A percentile compares a stretch with the other conserved stretches of the same genome.
phyloP scores from a whole-genome alignment of 2,329 filamentous ascomycete species.

The Neurospora crassa region DNA sequence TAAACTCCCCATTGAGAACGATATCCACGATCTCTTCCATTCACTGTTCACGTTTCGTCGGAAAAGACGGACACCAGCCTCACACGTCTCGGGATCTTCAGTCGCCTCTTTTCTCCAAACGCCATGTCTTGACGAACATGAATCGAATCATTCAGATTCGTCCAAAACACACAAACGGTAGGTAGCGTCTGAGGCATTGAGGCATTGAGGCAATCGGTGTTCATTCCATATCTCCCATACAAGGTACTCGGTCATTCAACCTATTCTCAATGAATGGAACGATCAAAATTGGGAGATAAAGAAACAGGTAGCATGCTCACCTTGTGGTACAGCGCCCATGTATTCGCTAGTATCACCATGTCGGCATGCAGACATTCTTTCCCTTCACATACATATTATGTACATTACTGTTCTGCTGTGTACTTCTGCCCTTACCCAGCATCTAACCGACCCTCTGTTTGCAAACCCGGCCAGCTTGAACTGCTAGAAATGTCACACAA shows the following conservation, averaged over 20 bases:
- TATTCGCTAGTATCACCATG: background rate
- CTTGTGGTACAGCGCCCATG: background rate
- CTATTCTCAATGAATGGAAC: background rate
- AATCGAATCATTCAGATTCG: background rate
- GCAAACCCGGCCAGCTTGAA: background rate
- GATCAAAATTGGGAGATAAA: background rate
- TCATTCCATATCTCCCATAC: background rate
- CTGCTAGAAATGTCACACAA: background rate
- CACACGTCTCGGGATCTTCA: background rate
- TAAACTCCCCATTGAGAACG: background rate
- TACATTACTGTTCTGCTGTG: background rate
- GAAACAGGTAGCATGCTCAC: background rate
- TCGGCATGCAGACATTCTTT: background rate
- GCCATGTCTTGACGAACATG: background rate
- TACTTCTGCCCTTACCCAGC: background rate
- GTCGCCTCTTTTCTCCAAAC: background rate
- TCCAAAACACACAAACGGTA: background rate
- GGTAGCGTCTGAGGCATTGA: background rate
- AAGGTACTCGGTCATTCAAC: background rate
- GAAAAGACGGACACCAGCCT: background rate
- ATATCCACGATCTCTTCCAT: background rate
- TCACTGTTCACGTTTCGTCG: background rate
- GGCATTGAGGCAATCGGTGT: background rate
- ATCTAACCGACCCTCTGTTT: background rate
- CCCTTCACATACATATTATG: background rate